phyloP scores from a whole-genome alignment of 768 basidiomycete species.

The Boletus tomentosulus region DNA sequence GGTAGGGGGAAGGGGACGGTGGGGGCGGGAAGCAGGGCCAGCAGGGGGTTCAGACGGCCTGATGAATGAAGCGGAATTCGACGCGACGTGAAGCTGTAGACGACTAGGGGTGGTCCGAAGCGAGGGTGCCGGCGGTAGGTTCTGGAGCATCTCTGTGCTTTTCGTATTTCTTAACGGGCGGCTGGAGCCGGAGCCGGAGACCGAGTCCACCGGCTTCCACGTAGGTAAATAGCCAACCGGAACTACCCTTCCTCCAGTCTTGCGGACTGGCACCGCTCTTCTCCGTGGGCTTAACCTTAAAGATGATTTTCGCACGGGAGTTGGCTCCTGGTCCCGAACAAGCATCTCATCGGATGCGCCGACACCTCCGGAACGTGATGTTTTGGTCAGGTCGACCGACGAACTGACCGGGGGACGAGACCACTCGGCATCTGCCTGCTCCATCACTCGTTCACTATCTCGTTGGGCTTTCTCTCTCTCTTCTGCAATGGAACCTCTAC shows the following conservation, averaged over 20 bases:
- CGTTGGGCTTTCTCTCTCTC: constrained; percentile 22
- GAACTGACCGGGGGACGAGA: constrained; percentile 13
- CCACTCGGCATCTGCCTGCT: constrained; percentile 18
- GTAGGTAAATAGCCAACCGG: constrained; percentile 20
- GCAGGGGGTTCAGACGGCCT: constrained; percentile 18
- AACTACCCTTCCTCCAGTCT: constrained; percentile 23
- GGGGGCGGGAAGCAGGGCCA: constrained; percentile 19
- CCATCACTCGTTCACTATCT: constrained; percentile 22
- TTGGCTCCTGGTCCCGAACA: constrained; percentile 18
- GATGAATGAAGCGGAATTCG: constrained; percentile 12
- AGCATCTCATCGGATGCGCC: constrained; percentile 19
- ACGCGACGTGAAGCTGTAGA: constrained; percentile 21
- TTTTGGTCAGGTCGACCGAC: constrained; percentile 15
- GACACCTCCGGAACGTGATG: constrained; percentile 12
- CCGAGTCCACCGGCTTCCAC: constrained; percentile 32
- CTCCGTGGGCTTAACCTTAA: constrained; percentile 17
- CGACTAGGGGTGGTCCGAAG: constrained; percentile 31
- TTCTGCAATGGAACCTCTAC: constrained; percentile 26
- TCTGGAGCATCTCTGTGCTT: constrained; percentile 29
- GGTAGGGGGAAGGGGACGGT: constrained; percentile 30
- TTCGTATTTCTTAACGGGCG: constrained; percentile 23
- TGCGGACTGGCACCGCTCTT: constrained; percentile 14
- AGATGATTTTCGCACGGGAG: constrained; percentile 10
- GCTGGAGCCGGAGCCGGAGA: constrained; percentile 32
- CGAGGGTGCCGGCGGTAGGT: constrained; percentile 10